phyloP scores from a whole-genome alignment of 306 rosid genomes.

The Echinosophora koreensis region DNA sequence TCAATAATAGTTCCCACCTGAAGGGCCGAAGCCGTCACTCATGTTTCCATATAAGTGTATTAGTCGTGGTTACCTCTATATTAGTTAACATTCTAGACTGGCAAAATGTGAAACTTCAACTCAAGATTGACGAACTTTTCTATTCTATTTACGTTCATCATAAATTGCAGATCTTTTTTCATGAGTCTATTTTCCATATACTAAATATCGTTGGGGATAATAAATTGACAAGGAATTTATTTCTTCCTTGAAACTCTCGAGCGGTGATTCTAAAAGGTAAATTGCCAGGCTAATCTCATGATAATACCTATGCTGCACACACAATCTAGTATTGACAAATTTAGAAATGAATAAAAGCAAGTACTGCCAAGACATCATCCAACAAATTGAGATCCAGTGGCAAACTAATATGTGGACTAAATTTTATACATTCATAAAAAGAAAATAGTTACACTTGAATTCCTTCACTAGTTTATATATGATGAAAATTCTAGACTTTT shows the following conservation, averaged over 20 bases:
- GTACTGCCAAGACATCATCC: background rate
- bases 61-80: constrained; percentile 11
- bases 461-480: background rate
- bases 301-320: background rate
- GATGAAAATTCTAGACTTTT: background rate
- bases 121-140: background rate
- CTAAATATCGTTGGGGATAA: too few relatives aligned
- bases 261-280: too few relatives aligned
- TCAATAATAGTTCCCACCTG: constrained; percentile 18
- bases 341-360: background rate
- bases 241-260: too few relatives aligned
- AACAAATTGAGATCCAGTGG: background rate
- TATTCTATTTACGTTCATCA: constrained; percentile 10
- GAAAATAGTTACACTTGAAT: background rate
- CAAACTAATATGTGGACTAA: background rate
- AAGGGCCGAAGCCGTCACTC: constrained; percentile 16
- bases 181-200: background rate
- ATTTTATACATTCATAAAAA: background rate
- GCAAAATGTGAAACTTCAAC: constrained; percentile 10
- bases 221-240: too few relatives aligned
- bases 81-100: constrained; percentile 6
- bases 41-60: constrained; percentile 26
- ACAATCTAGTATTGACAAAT: background rate
- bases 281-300: too few relatives aligned
- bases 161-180: background rate